A percentile compares a stretch with the other conserved stretches of the same genome.
Evolutionary conservation across 352 stramenopile species (phyloP).

Genomic region (Phytophthora podocarpi): DNA sequence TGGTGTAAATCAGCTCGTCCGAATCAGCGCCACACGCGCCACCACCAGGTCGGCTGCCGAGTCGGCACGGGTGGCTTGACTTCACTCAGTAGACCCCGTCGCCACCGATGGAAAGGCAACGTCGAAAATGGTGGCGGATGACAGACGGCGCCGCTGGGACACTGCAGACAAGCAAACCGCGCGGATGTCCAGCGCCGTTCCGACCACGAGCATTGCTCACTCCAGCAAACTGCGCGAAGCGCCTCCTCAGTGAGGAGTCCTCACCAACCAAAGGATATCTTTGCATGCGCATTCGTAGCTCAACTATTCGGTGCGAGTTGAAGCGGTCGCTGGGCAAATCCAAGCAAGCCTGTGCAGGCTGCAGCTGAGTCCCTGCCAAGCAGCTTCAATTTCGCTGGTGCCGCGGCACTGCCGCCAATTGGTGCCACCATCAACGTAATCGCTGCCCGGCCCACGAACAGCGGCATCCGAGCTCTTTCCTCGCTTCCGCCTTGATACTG

Average conservation of each 20-base stretch:
- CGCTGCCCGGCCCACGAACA: constrained; percentile 20
- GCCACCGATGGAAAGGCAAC: background rate
- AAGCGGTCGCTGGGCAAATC: constrained; percentile 11
- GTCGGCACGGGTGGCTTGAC: background rate
- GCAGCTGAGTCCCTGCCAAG: background rate
- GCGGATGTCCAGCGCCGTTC: background rate
- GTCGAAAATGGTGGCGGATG: background rate
- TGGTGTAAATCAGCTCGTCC: background rate
- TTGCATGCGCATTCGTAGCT: background rate
- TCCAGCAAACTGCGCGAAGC: too few species aligned
- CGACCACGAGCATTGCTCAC: too few species aligned
- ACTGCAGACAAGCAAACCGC: background rate
- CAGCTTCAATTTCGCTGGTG: constrained; percentile 14
- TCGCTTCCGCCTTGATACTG: constrained; percentile 17
- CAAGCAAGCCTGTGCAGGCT: background rate
- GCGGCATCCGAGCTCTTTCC: constrained; percentile 3
- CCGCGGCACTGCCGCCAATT: background rate
- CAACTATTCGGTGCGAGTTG: constrained; percentile 12
- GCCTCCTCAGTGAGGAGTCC: too few species aligned
- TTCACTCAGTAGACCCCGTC: background rate
- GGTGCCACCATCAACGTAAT: constrained; percentile 5
- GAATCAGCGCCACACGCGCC: too few species aligned
- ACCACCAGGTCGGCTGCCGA: too few species aligned
- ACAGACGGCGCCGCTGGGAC: background rate
- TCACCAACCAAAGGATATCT: background rate